These are phyloP conservation scores for Chrysanthemum seticuspe DNA, from an alignment of 129 eudicot genomes.

Conservation along the genomic window DNA sequence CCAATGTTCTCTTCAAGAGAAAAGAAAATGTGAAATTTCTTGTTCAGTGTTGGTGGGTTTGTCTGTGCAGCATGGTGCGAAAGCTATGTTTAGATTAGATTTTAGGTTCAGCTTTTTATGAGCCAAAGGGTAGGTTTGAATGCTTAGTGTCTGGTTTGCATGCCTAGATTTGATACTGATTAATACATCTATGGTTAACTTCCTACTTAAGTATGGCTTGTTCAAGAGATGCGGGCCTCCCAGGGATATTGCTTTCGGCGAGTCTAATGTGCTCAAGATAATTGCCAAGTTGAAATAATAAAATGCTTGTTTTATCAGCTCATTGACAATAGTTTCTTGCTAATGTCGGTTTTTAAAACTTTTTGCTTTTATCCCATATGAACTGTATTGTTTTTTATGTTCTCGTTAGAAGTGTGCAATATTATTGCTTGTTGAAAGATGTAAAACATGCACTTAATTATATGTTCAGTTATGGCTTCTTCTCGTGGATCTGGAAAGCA, in stretches of 20 bases:
- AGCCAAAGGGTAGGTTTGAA: no score
- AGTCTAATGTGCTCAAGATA: background rate
- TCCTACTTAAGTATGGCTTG: background rate
- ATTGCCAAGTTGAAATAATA: background rate
- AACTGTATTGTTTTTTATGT: background rate
- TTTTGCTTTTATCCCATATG: background rate
- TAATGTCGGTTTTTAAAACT: background rate
- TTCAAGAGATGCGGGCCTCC: background rate
- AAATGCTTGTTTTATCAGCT: background rate
- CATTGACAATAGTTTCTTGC: background rate
- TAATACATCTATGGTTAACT: background rate
- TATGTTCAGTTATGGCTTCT: constrained; percentile 65
- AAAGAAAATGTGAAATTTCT: no score
- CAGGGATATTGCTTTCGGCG: background rate
- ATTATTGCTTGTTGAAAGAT: background rate
- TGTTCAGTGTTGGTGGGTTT: no score
- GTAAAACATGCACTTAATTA: constrained; percentile 34
- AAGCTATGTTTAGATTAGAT: no score
- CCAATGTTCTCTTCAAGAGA: no score
- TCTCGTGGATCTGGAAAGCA: constrained; percentile 94
- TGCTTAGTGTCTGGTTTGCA: no score
- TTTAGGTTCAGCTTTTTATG: no score
- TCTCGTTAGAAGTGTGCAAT: no score
- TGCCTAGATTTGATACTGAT: background rate
- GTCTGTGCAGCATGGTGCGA: no score